Conservation (phyloP, 768 basidiomycete genomes). For the Podaxis sp. region DNA sequence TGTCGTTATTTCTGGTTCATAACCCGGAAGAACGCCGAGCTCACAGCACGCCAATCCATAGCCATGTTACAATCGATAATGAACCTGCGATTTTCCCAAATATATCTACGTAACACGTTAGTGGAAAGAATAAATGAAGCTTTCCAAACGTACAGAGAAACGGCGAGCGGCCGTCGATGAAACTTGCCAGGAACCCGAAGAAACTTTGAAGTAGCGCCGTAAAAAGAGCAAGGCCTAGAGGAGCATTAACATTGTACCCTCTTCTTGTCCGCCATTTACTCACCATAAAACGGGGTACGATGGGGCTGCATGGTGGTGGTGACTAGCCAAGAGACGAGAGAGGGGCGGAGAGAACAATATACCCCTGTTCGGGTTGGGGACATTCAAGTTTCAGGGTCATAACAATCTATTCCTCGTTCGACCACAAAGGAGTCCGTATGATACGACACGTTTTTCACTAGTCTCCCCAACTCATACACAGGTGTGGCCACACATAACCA, state of each 20-base stretch:
- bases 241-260: not conserved
- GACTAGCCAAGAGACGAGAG: not conserved
- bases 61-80: slow-evolving; percentile 26
- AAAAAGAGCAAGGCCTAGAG: slow-evolving; percentile 26
- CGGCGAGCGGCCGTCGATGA: slow-evolving; percentile 26
- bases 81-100: slow-evolving; percentile 28
- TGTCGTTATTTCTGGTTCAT: not conserved
- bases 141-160: slow-evolving; percentile 22
- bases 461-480: not conserved
- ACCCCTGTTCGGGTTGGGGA: not conserved
- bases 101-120: slow-evolving; percentile 18
- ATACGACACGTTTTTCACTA: not conserved
- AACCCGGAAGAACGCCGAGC: slow-evolving; percentile 6
- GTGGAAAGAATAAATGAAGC: not conserved
- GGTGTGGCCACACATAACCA: not conserved
- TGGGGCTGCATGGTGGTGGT: slow-evolving; percentile 17
- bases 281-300: slow-evolving; percentile 28
- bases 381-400: slow-evolving; percentile 2
- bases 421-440: not conserved
- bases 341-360: slow-evolving; percentile 2
- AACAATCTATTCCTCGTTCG: not conserved
- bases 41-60: slow-evolving; percentile 30
- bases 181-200: slow-evolving; percentile 28
- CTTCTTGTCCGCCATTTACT: slow-evolving; percentile 3
- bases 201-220: slow-evolving; percentile 28